Conservation (phyloP, 2,329 filamentous ascomycete species). For the Pestalotiopsis sp. region DNA sequence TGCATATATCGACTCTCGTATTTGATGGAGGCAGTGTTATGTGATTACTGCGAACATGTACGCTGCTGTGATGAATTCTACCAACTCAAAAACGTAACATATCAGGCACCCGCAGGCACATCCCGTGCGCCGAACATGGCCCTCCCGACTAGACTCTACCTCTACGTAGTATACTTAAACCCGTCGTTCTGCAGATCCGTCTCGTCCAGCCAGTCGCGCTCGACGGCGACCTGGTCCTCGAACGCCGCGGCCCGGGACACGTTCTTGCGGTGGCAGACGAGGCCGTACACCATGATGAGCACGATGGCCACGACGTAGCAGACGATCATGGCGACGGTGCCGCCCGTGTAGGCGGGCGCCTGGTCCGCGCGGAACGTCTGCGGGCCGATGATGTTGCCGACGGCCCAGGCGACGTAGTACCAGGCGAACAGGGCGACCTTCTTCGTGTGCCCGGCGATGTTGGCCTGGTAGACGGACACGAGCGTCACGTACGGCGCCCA, state of each 20-base stretch:
- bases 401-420: conserved; percentile 60
- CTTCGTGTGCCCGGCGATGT: conserved; percentile 63
- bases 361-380: conserved; percentile 54
- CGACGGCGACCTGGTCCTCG: conserved; percentile 3
- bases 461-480: conserved; percentile 29
- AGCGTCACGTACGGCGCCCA: conserved; percentile 24
- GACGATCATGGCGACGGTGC: conserved; percentile 16
- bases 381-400: conserved; percentile 56
- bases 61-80: neutral
- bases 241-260: conserved; percentile 5
- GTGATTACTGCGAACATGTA: neutral
- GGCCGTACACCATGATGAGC: conserved; percentile 13
- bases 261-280: conserved; percentile 13
- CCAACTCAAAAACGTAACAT: neutral
- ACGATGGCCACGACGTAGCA: conserved; percentile 16
- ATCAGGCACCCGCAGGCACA: neutral
- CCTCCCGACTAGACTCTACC: neutral
- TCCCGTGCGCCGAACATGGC: neutral
- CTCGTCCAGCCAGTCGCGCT: conserved; percentile 16
- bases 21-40: neutral
- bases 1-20: neutral
- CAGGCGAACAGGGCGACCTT: conserved; percentile 57
- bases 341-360: conserved; percentile 47
- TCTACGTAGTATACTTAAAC: conserved; percentile 16
- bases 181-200: conserved; percentile 16